Conservation (phyloP, 23 red algal species). For the Pyropia yezoensis region DNA sequence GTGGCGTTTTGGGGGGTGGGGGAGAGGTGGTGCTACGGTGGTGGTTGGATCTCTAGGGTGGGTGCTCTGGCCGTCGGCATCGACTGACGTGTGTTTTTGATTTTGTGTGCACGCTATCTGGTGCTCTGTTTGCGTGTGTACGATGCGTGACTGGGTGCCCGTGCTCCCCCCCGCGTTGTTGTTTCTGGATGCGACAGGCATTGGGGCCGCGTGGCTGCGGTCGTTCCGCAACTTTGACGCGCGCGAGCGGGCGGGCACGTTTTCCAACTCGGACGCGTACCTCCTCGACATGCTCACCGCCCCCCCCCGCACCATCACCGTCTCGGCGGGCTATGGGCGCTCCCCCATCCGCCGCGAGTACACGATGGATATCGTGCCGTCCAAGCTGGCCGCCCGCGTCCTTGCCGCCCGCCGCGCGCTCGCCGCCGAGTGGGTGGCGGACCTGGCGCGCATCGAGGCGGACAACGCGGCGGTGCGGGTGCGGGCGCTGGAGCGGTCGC, state of each 20-base stretch:
- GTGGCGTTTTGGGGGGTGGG: no score
- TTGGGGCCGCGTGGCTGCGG: conserved; percentile 5
- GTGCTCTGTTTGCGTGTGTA: no score
- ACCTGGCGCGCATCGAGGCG: conserved; percentile 26
- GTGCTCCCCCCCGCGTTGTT: no score
- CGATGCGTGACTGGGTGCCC: no score
- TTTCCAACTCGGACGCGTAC: conserved; percentile 31
- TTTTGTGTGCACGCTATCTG: no score
- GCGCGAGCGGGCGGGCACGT: conserved; percentile 10
- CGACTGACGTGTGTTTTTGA: no score
- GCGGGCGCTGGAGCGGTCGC: conserved; percentile 16
- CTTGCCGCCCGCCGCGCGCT: conserved; percentile 20
- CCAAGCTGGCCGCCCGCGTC: conserved; percentile 20
- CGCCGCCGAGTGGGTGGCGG: conserved; percentile 28
- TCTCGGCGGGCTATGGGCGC: conserved; percentile 6
- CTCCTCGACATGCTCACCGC: conserved; percentile 30
- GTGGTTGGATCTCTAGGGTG: no score
- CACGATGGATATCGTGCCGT: conserved; percentile 28
- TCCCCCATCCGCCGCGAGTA: conserved; percentile 16
- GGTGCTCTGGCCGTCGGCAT: no score
- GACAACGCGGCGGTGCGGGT: conserved; percentile 57
- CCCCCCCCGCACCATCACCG: background rate
- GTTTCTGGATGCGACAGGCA: no score
- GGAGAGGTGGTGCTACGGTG: no score
- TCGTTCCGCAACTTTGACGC: conserved; percentile 27